A percentile compares a stretch with the other conserved stretches of the same genome.
These are phyloP conservation scores for Coprinopsis strossmayeri DNA, from an alignment of 768 basidiomycete genomes.

Conservation along the genomic window DNA sequence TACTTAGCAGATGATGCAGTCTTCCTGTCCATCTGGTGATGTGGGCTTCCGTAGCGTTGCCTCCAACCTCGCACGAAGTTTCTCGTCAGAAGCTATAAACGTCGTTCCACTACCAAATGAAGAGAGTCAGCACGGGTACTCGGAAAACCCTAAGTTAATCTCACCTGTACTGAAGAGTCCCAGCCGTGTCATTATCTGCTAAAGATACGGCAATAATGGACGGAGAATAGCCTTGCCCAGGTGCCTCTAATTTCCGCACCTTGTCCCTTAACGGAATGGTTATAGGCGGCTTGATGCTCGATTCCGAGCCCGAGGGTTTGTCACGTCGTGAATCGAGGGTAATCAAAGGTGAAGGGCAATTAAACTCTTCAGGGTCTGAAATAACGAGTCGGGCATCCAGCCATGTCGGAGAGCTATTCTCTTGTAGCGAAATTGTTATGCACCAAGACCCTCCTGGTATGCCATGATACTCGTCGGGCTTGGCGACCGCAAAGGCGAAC, in stretches of 20 bases:
- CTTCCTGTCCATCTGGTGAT: slow-evolving; percentile 30
- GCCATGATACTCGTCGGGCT: slow-evolving; percentile 10
- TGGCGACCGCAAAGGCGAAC: slow-evolving; percentile 35
- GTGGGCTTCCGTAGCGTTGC: slow-evolving; percentile 35
- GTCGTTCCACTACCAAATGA: slow-evolving; percentile 30
- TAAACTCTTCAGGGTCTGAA: slow-evolving; percentile 18
- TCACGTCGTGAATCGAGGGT: not conserved
- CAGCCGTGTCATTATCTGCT: slow-evolving; percentile 32
- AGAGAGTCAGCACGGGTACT: slow-evolving; percentile 1
- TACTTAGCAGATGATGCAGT: slow-evolving; percentile 39
- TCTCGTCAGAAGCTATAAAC: slow-evolving; percentile 39
- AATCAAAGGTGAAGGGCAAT: not conserved
- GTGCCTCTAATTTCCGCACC: not conserved
- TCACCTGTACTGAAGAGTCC: slow-evolving; percentile 47
- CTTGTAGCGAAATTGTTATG: slow-evolving; percentile 43
- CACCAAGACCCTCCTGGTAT: slow-evolving; percentile 37
- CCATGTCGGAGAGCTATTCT: slow-evolving; percentile 53
- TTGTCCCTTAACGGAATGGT: no score
- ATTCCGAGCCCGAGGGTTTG: no score
- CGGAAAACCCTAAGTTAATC: slow-evolving; percentile 20
- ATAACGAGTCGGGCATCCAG: slow-evolving; percentile 48
- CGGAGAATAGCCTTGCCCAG: not conserved
- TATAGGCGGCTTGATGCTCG: no score
- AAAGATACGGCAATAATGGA: slow-evolving; percentile 30
- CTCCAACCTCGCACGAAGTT: slow-evolving; percentile 39